Conservation (phyloP, 306 rosid genomes). For the Prunus mume region DNA sequence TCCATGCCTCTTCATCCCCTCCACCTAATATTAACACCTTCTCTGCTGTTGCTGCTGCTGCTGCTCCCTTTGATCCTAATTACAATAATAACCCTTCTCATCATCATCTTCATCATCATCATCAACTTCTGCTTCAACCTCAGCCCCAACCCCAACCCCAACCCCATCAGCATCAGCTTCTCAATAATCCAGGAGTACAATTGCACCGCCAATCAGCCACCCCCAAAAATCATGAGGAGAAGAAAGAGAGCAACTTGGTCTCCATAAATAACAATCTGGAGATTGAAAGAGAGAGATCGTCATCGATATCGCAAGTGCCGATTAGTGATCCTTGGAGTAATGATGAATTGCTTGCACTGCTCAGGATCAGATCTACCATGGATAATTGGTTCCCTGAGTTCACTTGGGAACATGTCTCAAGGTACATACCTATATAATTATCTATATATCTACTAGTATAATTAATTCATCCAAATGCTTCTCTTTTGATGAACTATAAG, state of each 20-base stretch:
- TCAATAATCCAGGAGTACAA: slow-evolving; percentile 23
- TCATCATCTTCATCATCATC: slow-evolving; percentile 1
- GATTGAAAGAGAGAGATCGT: slow-evolving; percentile 27
- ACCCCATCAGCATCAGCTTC: slow-evolving; percentile 21
- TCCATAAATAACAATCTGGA: slow-evolving; percentile 24
- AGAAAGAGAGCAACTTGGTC: slow-evolving; percentile 15
- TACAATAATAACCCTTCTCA: background rate
- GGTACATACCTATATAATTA: slow-evolving; percentile 38
- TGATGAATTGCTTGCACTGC: slow-evolving; percentile 67
- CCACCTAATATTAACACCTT: background rate
- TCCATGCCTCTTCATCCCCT: slow-evolving; percentile 33
- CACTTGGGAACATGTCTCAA: slow-evolving; percentile 88
- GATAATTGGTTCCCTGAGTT: slow-evolving; percentile 70
- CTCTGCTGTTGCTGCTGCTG: background rate
- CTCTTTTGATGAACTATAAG: background rate
- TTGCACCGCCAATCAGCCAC: slow-evolving; percentile 30
- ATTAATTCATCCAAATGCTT: background rate
- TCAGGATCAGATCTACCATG: slow-evolving; percentile 80
- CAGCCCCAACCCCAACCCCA: background rate
- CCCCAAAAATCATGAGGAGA: slow-evolving; percentile 24
- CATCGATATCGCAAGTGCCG: slow-evolving; percentile 3
- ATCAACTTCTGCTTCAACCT: slow-evolving; percentile 1
- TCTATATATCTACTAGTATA: background rate
- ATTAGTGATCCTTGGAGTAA: slow-evolving; percentile 51
- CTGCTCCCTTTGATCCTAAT: slow-evolving; percentile 6